Conservation (phyloP, 2,329 filamentous ascomycete species). For the Didymella lethalis region DNA sequence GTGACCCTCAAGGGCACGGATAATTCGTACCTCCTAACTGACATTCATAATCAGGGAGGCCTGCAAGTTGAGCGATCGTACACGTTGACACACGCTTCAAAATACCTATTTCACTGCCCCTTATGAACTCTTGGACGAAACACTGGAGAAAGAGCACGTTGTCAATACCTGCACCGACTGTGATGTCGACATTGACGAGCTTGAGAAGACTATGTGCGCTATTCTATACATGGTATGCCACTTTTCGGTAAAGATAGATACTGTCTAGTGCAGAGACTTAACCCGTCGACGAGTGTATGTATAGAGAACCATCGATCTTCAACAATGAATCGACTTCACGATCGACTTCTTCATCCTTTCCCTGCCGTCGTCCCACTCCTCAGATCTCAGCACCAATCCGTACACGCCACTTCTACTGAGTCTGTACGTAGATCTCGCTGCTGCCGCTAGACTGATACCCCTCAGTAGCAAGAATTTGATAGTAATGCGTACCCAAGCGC, state of each 20-base stretch:
- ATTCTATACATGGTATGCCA: neutral
- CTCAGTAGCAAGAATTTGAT: constrained; percentile 58
- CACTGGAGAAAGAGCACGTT: neutral
- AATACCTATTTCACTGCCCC: neutral
- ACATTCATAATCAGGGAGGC: neutral
- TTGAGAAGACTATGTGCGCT: neutral
- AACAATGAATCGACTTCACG: neutral
- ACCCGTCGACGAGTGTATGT: neutral
- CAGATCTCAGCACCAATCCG: neutral
- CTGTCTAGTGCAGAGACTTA: too few relatives aligned
- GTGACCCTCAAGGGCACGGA: neutral
- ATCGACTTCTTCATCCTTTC: neutral
- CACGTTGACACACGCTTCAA: neutral
- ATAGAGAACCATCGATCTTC: neutral
- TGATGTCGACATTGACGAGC: neutral
- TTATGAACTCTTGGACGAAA: neutral
- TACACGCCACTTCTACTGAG: neutral
- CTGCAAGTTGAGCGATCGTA: constrained; percentile 7
- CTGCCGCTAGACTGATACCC: constrained; percentile 49
- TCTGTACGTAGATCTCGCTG: constrained; percentile 15
- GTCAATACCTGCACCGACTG: neutral
- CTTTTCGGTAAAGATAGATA: neutral
- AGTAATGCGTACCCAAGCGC: constrained; percentile 35
- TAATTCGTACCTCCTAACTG: neutral
- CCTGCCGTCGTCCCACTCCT: neutral